Base-by-base conservation (phyloP, 2,329 filamentous ascomycete species). In the Pleurostoma richardsiae region DNA sequence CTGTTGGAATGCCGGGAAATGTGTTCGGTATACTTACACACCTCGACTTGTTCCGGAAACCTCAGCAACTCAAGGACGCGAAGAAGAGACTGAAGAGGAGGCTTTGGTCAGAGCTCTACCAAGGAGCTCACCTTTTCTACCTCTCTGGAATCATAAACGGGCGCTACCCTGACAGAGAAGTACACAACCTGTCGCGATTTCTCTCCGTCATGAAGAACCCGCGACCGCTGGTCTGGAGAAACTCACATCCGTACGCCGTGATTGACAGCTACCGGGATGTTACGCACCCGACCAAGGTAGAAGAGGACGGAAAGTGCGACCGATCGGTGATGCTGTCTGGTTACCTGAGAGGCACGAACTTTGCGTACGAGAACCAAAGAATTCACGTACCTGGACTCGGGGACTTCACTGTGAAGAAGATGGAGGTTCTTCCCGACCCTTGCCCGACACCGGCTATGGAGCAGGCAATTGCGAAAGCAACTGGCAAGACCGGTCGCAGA, bases 151-250 rank as follows among this genome's bases (percentile, higher is more conserved):
- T 99, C 33, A 87, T 97, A 57, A 99, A 99, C 65, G 94, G 94
- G 39, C 80, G 94, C 53, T 99, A 99, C 60, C 95, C 94, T 0
- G 94, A 99, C 65, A 84, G 95, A 53, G 95, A 99, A 68, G 83
- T 99, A 11, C 88, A 97, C 70, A 99, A 99, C 61, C 69, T 99
- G 45, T 95, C 90, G 10, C 83, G 95, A 46, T 99, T 99, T 66
- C 76, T 99, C 54, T 95, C 89, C 26, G 90, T 99, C 55, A 99
- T 99, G 95, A 99, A 99, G 76, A 99, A 96, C 63, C 92, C 95
- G 4, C 80, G 94, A 49, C 94, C 94, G n/a, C 74, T 99, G 30
- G 77, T 99, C 39, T 99, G 94, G 92, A 81, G 95, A 49, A 99
- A 99, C 64, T 87, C 89, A 2, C 94, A 99, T 72, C 91, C 92